phyloP scores from a whole-genome alignment of 2,329 filamentous ascomycete genomes.

The Tolypocladium sp. region DNA sequence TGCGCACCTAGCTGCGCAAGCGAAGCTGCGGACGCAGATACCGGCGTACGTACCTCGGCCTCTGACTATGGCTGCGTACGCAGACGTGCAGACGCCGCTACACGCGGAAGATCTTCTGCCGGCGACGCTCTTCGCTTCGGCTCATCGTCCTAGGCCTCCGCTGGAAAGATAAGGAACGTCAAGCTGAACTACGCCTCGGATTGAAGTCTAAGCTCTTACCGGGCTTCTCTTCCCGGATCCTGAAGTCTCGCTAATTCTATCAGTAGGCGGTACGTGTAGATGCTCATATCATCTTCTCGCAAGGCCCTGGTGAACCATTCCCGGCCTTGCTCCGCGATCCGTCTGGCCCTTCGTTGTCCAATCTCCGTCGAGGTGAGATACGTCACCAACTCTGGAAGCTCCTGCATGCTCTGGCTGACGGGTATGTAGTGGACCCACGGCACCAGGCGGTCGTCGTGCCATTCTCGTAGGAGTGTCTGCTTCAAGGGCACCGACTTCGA shows the following conservation, averaged over 20 bases:
- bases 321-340: constrained; percentile 43
- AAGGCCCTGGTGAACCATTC: constrained; percentile 46
- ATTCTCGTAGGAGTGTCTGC: constrained; percentile 42
- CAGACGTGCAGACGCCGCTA: too few relatives aligned
- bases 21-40: too few relatives aligned
- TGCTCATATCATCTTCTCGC: constrained; percentile 47
- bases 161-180: too few relatives aligned
- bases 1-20: too few relatives aligned
- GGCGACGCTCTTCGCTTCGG: too few relatives aligned
- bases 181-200: too few relatives aligned
- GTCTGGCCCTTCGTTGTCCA: constrained; percentile 37
- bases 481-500: constrained; percentile 40
- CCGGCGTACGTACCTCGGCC: too few relatives aligned
- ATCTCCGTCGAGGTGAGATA: constrained; percentile 33
- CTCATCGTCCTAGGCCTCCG: too few relatives aligned
- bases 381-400: constrained; percentile 40
- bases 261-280: constrained; percentile 52
- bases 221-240: constrained; percentile 14
- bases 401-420: constrained; percentile 36
- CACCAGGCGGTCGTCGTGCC: constrained; percentile 46
- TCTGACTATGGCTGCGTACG: too few relatives aligned
- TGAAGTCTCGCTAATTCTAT: constrained; percentile 42
- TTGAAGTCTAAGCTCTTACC: too few relatives aligned
- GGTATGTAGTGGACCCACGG: constrained; percentile 51
- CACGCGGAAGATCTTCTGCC: too few relatives aligned